Evolutionary conservation across 129 eudicot species (phyloP), one percentile per base, ranked within the genome.

Genomic region (Chrysanthemum seticuspe): DNA sequence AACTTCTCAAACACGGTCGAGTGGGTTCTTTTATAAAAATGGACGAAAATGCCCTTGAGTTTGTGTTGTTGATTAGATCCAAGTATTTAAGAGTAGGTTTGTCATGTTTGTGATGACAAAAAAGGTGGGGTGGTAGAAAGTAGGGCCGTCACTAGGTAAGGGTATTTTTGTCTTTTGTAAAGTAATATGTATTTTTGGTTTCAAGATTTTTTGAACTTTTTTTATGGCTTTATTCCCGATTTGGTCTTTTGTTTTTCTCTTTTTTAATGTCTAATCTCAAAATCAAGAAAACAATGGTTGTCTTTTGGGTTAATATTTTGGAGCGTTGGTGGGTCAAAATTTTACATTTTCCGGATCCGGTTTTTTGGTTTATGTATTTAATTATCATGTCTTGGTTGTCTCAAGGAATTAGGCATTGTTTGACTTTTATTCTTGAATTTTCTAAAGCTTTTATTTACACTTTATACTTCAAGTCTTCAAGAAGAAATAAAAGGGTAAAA

Each of bases 41-140:
- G 31, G 79, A 74, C 84, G 9, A 59, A 54, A 80, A 11, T 69
- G 57, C 80, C 80, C 76, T 63, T 62, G 40, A 34, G 6, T 16
- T 5, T 57, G 52, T 72, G 21, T 34, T 48, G 25, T 51, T 34
- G 53, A 40, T 13, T 51, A 36, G 52, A 65, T 79, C 70, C 53
- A 62, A 21, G 57, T 61, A 29, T 19, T 40, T 56, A 16, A n/a
- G 78, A 52, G 79, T 57, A 72, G 59, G 36, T 49, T 58, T 70
- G 62, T 61, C 67, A 58, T 61, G 36, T 79, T 56, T 6, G 51
- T 50, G 69, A 69, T 40, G 29, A 40, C 70, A 45, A 16, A 62
- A 62, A 65, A 23, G 31, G 21, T 19, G 18, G 50, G 63, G 62
- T n/a, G 69, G 62, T 50, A 44, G 77, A 3, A 50, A 62, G 77